These are phyloP conservation scores for Clohesyomyces aquaticus DNA, from an alignment of 495 filamentous ascomycete genomes.

Conservation along the genomic window DNA sequence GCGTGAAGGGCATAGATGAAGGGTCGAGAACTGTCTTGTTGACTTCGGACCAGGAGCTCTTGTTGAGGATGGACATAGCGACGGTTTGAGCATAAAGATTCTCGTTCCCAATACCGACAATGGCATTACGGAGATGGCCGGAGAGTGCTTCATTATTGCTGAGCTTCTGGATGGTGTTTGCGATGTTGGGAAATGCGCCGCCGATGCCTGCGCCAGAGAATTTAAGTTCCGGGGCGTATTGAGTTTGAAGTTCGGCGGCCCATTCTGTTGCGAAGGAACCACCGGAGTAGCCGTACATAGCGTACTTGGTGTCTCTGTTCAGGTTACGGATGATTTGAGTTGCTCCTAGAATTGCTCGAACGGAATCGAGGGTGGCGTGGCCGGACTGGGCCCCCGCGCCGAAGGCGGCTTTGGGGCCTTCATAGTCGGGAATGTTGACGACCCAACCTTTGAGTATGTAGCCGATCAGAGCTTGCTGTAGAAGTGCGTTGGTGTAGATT, in stretches of 20 bases:
- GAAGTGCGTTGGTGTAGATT: neutral
- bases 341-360: slow-evolving; percentile 9
- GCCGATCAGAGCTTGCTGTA: neutral
- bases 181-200: slow-evolving; percentile 5
- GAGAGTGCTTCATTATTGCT: neutral
- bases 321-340: neutral
- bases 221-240: slow-evolving; percentile 16
- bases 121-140: neutral
- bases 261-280: slow-evolving; percentile 17
- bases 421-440: slow-evolving; percentile 18
- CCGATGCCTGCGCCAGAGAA: slow-evolving; percentile 7
- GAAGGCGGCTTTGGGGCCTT: slow-evolving; percentile 15
- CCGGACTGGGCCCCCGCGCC: slow-evolving; percentile 5
- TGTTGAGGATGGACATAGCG: neutral
- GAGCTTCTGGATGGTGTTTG: neutral
- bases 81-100: slow-evolving; percentile 1
- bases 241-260: slow-evolving; percentile 15
- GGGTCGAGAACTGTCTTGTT: neutral
- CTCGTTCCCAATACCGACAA: slow-evolving; percentile 2
- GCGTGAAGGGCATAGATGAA: neutral
- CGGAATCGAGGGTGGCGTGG: slow-evolving; percentile 19
- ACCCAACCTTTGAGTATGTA: slow-evolving; percentile 10
- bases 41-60: slow-evolving; percentile 2
- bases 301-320: neutral
- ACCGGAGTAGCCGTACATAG: slow-evolving; percentile 21